A percentile compares a stretch with the other conserved stretches of the same genome.
Evolutionary conservation across 2,329 filamentous ascomycete genomes (phyloP).

Genomic region (Periconia sp.): DNA sequence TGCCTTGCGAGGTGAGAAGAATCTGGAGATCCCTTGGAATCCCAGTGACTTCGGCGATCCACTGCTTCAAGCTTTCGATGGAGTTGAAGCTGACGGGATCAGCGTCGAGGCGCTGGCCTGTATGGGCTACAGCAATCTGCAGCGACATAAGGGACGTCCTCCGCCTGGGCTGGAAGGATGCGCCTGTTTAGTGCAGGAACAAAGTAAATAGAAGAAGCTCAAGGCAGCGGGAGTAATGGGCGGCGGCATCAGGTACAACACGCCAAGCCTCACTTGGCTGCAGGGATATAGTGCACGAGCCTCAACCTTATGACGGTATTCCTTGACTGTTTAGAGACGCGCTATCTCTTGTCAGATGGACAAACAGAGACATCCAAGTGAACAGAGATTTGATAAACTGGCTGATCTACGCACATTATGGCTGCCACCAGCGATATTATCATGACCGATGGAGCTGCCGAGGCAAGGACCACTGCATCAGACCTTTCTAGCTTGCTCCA

Average conservation of each 20-base stretch:
- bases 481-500: constrained; percentile 43
- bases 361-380: constrained; percentile 1
- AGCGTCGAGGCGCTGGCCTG: constrained; percentile 80
- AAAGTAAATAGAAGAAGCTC: constrained; percentile 8
- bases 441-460: constrained; percentile 22
- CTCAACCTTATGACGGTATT: constrained; percentile 5
- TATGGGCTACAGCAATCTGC: constrained; percentile 89
- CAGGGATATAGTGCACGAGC: constrained; percentile 32
- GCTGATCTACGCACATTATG: constrained; percentile 14
- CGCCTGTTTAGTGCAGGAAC: constrained; percentile 16
- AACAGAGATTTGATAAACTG: constrained; percentile 3
- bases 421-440: constrained; percentile 18
- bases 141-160: constrained; percentile 70
- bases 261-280: constrained; percentile 23
- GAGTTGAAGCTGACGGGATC: constrained; percentile 75
- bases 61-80: constrained; percentile 81
- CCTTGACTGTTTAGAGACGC: constrained; percentile 4
- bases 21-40: constrained; percentile 82
- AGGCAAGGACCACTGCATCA: constrained; percentile 9
- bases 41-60: constrained; percentile 73
- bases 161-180: constrained; percentile 20
- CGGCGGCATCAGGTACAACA: constrained; percentile 19
- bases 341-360: constrained; percentile 9
- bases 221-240: constrained; percentile 12
- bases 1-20: constrained; percentile 80